Conservation (phyloP, 495 filamentous ascomycete species). For the Talaromyces stipitatus region DNA sequence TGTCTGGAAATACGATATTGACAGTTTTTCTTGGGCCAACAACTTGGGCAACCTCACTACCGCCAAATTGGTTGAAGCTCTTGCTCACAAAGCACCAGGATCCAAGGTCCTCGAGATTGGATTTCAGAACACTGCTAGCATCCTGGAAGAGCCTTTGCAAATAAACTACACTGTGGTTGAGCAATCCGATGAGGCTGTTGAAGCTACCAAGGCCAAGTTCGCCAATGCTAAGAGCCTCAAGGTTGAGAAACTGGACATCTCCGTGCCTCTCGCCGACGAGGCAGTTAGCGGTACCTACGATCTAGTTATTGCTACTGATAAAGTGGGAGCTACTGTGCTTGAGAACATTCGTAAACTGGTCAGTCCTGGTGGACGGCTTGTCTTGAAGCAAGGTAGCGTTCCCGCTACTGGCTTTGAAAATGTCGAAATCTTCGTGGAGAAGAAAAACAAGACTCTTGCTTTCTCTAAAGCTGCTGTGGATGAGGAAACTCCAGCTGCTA, state of each 20-base stretch:
- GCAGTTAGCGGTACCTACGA: not conserved
- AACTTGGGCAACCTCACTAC: not conserved
- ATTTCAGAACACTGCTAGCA: not conserved
- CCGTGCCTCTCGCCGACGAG: not conserved
- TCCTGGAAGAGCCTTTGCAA: not conserved
- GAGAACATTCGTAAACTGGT: not conserved
- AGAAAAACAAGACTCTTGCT: not conserved
- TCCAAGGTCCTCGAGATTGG: not conserved
- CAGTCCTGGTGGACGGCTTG: not conserved
- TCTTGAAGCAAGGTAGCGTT: not conserved
- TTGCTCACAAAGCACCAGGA: not conserved
- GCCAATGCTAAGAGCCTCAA: not conserved
- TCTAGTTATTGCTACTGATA: not conserved
- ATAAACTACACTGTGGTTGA: not conserved
- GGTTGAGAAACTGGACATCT: not conserved
- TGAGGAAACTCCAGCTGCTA: not conserved
- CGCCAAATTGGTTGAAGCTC: not conserved
- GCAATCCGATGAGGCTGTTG: not conserved
- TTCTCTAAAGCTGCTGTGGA: not conserved
- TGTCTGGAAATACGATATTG: constrained; percentile 8
- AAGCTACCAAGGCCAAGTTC: not conserved
- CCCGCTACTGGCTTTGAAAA: not conserved
- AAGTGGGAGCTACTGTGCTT: not conserved
- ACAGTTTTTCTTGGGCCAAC: not conserved
- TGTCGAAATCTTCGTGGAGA: not conserved